phyloP scores from a whole-genome alignment of 352 stramenopile genomes.

The Phytophthora pisi region DNA sequence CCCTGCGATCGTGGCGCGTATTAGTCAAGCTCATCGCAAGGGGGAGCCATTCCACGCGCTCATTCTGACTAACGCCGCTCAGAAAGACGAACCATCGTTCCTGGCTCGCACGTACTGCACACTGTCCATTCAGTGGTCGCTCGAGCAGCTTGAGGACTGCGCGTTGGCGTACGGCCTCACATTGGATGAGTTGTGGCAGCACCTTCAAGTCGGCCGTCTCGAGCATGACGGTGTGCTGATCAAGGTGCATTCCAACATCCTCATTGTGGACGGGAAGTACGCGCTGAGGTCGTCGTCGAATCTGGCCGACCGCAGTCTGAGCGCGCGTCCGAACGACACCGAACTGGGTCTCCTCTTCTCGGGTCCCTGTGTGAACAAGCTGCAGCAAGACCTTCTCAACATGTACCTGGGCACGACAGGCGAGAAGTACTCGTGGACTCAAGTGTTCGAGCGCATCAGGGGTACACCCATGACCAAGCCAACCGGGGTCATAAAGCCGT shows the following conservation, averaged over 20 bases:
- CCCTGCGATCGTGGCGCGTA: conserved; percentile 61
- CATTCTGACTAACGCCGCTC: conserved; percentile 74
- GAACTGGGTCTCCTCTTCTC: conserved; percentile 71
- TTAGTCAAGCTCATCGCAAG: conserved; percentile 43
- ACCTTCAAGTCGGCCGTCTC: conserved; percentile 59
- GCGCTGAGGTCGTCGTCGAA: conserved; percentile 78
- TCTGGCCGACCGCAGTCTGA: conserved; percentile 76
- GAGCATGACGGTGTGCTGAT: conserved; percentile 54
- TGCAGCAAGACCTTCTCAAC: conserved; percentile 72
- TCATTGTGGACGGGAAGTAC: conserved; percentile 77
- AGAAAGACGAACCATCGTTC: conserved; percentile 80
- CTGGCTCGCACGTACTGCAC: conserved; percentile 78
- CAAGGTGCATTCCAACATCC: conserved; percentile 84
- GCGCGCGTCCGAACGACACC: conserved; percentile 68
- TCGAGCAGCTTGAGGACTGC: conserved; percentile 69
- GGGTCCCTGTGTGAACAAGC: conserved; percentile 40
- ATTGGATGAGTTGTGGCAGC: conserved; percentile 40
- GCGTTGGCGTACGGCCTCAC: conserved; percentile 53
- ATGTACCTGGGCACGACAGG: conserved; percentile 62
- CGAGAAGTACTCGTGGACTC: conserved; percentile 38
- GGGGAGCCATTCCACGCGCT: conserved; percentile 59
- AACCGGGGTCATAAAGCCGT: conserved; percentile 52
- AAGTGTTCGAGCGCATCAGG: conserved; percentile 32
- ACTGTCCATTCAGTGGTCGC: conserved; percentile 80
- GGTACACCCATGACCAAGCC: conserved; percentile 11